These are phyloP conservation scores for Quambalaria eucalypti DNA, from an alignment of 1,284 basidiomycete species.

Conservation along the genomic window DNA sequence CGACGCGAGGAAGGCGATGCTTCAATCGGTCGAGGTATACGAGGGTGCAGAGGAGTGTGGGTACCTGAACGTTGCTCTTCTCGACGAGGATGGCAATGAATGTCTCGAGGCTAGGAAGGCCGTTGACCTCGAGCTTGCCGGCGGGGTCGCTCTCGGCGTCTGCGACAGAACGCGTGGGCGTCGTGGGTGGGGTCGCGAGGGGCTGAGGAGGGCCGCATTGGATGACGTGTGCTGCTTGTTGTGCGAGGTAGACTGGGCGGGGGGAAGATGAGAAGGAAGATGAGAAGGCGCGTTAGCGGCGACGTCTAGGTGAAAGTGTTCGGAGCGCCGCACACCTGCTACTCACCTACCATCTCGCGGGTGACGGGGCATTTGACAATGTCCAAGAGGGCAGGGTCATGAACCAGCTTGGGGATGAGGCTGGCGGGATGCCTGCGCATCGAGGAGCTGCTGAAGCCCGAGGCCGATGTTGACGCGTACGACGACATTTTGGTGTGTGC, in stretches of 20 bases:
- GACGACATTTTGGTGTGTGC: not conserved
- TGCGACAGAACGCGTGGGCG: conserved; percentile 31
- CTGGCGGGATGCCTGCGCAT: conserved; percentile 42
- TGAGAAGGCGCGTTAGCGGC: not conserved
- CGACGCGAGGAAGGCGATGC: conserved; percentile 66
- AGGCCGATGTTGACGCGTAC: not conserved
- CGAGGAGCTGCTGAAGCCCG: conserved; percentile 7
- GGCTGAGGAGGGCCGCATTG: conserved; percentile 33
- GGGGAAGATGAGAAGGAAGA: not conserved
- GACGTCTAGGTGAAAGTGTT: not conserved
- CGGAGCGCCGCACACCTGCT: not conserved
- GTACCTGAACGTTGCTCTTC: conserved; percentile 79
- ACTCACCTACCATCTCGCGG: conserved; percentile 40
- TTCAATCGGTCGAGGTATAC: conserved; percentile 85
- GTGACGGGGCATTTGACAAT: conserved; percentile 43
- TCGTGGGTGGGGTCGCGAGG: conserved; percentile 31
- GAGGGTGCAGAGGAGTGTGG: conserved; percentile 82
- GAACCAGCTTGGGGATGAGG: conserved; percentile 40
- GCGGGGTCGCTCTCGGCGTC: conserved; percentile 34
- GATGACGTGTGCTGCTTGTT: conserved; percentile 45
- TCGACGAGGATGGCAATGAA: conserved; percentile 80
- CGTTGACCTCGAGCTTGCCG: conserved; percentile 48
- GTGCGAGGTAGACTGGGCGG: conserved; percentile 34
- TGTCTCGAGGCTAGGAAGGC: conserved; percentile 67
- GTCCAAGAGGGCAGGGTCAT: conserved; percentile 44